Evolutionary conservation across 2,329 filamentous ascomycete species (phyloP).

Genomic region (Hawksworthiomyces lignivorus): DNA sequence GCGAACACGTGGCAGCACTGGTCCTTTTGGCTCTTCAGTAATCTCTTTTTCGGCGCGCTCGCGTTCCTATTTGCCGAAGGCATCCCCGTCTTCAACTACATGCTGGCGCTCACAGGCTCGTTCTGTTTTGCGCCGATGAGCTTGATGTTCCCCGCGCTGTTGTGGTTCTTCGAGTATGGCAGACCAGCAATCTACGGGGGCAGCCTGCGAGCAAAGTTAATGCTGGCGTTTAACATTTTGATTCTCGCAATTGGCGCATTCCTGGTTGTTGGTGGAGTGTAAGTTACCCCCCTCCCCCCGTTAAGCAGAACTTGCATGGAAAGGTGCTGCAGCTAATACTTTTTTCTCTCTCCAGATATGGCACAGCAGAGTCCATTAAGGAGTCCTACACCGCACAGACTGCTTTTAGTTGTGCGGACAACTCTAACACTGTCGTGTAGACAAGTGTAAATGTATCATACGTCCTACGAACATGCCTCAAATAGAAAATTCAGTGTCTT

Average conservation of each 20-base stretch:
- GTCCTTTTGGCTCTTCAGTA: conserved; percentile 19
- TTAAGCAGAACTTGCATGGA: too few relatives aligned
- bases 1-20: conserved; percentile 22
- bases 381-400: not conserved
- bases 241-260: conserved; percentile 1
- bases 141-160: conserved; percentile 12
- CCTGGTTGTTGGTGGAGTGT: conserved; percentile 3
- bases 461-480: too few relatives aligned
- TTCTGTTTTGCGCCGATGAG: conserved; percentile 15
- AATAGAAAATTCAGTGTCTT: too few relatives aligned
- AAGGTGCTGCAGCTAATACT: not conserved
- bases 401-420: conserved; percentile 3
- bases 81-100: conserved; percentile 12
- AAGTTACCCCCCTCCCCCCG: not conserved
- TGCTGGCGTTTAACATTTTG: not conserved
- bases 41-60: conserved; percentile 6
- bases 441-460: too few relatives aligned
- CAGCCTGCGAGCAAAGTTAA: not conserved
- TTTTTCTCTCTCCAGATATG: not conserved
- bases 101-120: conserved; percentile 9
- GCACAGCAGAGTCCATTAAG: conserved; percentile 6
- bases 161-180: conserved; percentile 9
- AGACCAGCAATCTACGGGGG: not conserved
- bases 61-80: conserved; percentile 9
- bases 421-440: conserved; percentile 5